These are phyloP conservation scores for Cryphonectria carpinicola DNA, from an alignment of 2,329 filamentous ascomycete species.

Conservation along the genomic window DNA sequence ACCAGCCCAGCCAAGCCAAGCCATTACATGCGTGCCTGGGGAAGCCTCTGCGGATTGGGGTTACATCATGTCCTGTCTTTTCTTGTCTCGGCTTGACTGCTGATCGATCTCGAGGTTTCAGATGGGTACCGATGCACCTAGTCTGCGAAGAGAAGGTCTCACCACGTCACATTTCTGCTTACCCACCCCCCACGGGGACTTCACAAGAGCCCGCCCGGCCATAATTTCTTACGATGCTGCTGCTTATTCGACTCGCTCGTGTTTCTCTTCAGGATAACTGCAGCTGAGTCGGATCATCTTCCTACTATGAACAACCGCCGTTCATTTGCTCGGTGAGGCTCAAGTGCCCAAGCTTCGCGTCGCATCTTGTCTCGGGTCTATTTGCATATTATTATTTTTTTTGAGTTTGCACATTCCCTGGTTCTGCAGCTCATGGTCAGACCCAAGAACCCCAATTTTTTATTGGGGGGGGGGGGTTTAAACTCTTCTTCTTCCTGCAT, in stretches of 20 bases:
- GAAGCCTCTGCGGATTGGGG: neutral
- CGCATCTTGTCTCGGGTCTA: neutral
- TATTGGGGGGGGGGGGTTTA: too few species aligned
- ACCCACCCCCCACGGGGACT: neutral
- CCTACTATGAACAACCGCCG: neutral
- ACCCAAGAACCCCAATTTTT: neutral
- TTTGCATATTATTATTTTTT: neutral
- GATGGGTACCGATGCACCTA: neutral
- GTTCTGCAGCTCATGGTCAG: neutral
- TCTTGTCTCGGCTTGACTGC: neutral
- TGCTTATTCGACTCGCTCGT: slow-evolving; percentile 7
- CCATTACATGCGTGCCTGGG: neutral
- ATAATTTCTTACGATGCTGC: neutral
- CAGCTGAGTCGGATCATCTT: neutral
- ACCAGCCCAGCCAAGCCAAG: neutral
- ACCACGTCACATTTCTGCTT: slow-evolving; percentile 11
- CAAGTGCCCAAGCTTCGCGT: neutral
- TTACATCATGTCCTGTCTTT: neutral
- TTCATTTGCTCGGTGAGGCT: neutral
- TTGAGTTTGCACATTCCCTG: neutral
- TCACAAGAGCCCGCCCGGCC: neutral
- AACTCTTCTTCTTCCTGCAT: neutral
- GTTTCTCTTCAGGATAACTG: too few species aligned
- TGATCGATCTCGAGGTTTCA: neutral
- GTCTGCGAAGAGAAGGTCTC: neutral